Evolutionary conservation across 495 filamentous ascomycete species (phyloP), one percentile per base, ranked within the genome.

Genomic region (Trichoderma reesei): DNA sequence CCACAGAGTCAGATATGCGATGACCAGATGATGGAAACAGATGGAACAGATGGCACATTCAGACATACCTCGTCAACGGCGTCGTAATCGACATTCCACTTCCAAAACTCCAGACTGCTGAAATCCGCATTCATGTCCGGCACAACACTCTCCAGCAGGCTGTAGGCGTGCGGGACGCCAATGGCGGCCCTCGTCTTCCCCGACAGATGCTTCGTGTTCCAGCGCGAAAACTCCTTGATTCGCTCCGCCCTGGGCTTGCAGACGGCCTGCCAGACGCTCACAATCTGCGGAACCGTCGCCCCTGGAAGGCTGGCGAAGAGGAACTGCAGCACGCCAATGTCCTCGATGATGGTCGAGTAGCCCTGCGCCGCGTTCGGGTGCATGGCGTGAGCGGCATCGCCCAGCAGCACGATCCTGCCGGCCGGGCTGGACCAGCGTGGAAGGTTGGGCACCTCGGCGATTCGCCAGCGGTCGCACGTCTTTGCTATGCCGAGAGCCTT

Each of bases 311-410:
- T 13, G 26, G 51, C 33, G 20, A 56, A 56, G 51, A 56, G 51
- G 51, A 56, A 33, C 51, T 56, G 51, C 51, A 56, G 8, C 20
- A 56, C 51, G 5, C 51, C 51, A 16, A 56, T 34, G 26, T 56
- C 51, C 11, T 56, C 51, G 26, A 56, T 34, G 26, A 56, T 56
- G 26, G 51, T 56, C 9, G 51, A 56, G 31, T 33, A 56, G 9
- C 51, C 51, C 31, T 56, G 51, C 4, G 51, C 51, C 26, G 51
- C 51, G 51, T 56, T 56, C 10, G 51, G 51, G 14, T 56, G 51
- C 51, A 56, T 56, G 33, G 51, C 51, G 51, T 56, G 51, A 14
- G 51, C 51, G 51, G 51, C 51, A 56, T 56, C 51, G 26, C 51
- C 51, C 51, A 56, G 9, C 51, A 56, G 51, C 51, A 56, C 51